A percentile compares a stretch with the other conserved stretches of the same genome.
phyloP scores from a whole-genome alignment of 768 basidiomycete species.

The Daedaleopsis sinensis region DNA sequence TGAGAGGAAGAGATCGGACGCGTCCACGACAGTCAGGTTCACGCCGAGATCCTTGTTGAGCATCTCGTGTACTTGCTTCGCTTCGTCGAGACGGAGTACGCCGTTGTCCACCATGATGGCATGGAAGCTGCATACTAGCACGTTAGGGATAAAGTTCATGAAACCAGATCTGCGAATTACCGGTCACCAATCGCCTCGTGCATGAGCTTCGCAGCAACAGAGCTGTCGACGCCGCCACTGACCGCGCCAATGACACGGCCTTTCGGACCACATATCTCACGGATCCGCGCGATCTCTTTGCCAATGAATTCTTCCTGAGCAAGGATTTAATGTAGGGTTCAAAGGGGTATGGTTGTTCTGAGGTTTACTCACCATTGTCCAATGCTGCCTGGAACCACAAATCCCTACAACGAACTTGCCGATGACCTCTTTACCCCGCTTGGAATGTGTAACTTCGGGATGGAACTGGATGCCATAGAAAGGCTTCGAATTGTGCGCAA shows the following conservation, averaged over 20 bases:
- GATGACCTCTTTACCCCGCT: slow-evolving; percentile 87
- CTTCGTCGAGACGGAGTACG: slow-evolving; percentile 91
- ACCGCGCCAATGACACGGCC: slow-evolving; percentile 99
- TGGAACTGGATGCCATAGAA: slow-evolving; percentile 99
- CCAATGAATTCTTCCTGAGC: slow-evolving; percentile 93
- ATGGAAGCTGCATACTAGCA: slow-evolving; percentile 70
- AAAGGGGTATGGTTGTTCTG: too few relatives aligned
- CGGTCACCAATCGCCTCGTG: slow-evolving; percentile 98
- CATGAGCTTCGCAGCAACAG: slow-evolving; percentile 98
- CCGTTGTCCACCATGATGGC: slow-evolving; percentile 99
- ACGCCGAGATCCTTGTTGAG: slow-evolving; percentile 92
- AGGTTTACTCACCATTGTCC: slow-evolving; percentile 81
- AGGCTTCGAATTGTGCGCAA: slow-evolving; percentile 87
- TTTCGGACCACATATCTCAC: slow-evolving; percentile 90
- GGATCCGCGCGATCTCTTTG: slow-evolving; percentile 92
- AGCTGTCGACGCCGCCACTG: slow-evolving; percentile 96
- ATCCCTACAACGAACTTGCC: slow-evolving; percentile 82
- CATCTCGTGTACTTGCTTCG: slow-evolving; percentile 89
- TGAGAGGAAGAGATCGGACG: slow-evolving; percentile 89
- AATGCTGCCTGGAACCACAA: slow-evolving; percentile 78
- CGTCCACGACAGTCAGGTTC: slow-evolving; percentile 94
- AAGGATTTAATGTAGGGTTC: neutral
- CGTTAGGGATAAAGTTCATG: neutral
- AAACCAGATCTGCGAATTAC: slow-evolving; percentile 40
- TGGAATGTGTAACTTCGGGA: slow-evolving; percentile 96